Base-by-base conservation (phyloP, 495 filamentous ascomycete species). In the Cryomyces minteri region DNA sequence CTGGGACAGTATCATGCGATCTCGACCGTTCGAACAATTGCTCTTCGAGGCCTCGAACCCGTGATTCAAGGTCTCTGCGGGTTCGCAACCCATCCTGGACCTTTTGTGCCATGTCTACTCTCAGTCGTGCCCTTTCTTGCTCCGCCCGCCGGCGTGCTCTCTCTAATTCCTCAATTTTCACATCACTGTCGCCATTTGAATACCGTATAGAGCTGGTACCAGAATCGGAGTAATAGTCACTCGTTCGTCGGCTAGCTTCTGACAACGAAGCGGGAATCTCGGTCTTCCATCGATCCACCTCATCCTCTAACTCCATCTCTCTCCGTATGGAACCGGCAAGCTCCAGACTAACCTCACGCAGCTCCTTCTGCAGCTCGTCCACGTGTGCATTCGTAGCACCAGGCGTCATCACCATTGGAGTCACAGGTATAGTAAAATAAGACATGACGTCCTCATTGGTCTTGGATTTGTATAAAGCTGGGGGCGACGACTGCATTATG, bases 221-320 rank as follows among this genome's bases (percentile, higher is more conserved):
- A 0, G 86, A 92, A 58, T 98, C 90, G 0, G 90, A 98, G 58
- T 88, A 98, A 62, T 98, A 96, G 61, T 98, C 90, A 59, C 90
- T 98, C 4, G 86, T 94, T 43, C 88, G 74, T 57, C 79, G 79
- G 48, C 76, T 79, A 1, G 54, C 45, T 28, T 62, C 62, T 11
- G 54, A 54, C 5, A 43, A 59, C 46, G 39, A 55, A 43, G 53
- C 52, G 3, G 73, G 70, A n/a, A 63, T 69, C 41, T 74, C 87
- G 32, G 74, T 63, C 60, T 94, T 86, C 53, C 92, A 61, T 45
- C 81, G 71, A 49, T 98, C 90, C 2, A 96, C 77, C 40, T 95
- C 64, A 56, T 98, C 92, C 58, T 98, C 90, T 41, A 98, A 61
- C 53, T 98, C 90, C 79, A 98, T 87, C 67, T 98, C 90, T 51